Evolutionary conservation across 2,329 filamentous ascomycete species (phyloP), one percentile per base, ranked within the genome.

Genomic region (Aspergillus brasiliensis): DNA sequence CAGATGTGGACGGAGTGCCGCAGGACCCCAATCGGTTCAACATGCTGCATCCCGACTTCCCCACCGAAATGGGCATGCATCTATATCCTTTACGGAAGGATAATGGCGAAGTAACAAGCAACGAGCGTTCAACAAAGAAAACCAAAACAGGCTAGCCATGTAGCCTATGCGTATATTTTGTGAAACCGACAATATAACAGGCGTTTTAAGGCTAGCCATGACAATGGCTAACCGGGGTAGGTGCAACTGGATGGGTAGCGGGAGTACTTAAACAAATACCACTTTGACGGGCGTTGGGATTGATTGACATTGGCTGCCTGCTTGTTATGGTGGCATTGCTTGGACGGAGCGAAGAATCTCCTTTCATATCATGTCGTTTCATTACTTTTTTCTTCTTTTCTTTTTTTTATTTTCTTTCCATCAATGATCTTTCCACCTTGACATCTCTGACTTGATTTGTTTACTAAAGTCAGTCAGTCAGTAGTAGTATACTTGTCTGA

Each of bases 41-140:
- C 56, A 70, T 77, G 38, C 61, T 80, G 58, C 78, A 80, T 34
- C 78, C 78, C 0, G 78, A 80, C 58, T 81, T 80, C 67, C 77
- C 78, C 0, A 67, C 73, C 7, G 71, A 75, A 10, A 73, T 80
- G 68, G 77, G 78, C 48, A 69, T 81, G 51, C 78, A 80, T 65
- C 64, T 78, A 54, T 76, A 78, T 52, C 76, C 78, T n/a, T 58
- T 66, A n/a, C 56, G 40, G 10, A 63, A 61, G 34, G 59, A 59
- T 13, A 49, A 53, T 17, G 38, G 25, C 34, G 52, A 55, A 10
- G 48, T 59, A 25, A 55, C 58, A 47, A 57, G 56, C 40, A 62
- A 63, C 51, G 63, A 65, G 48, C 63, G 61, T 44, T 42, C 63
- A 27, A 65, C 63, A 21, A 65, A 60, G 44, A 65, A 65, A 37